These are phyloP conservation scores for Phellopilus nigrolimitatus DNA, from an alignment of 1,284 basidiomycete species.

Conservation along the genomic window DNA sequence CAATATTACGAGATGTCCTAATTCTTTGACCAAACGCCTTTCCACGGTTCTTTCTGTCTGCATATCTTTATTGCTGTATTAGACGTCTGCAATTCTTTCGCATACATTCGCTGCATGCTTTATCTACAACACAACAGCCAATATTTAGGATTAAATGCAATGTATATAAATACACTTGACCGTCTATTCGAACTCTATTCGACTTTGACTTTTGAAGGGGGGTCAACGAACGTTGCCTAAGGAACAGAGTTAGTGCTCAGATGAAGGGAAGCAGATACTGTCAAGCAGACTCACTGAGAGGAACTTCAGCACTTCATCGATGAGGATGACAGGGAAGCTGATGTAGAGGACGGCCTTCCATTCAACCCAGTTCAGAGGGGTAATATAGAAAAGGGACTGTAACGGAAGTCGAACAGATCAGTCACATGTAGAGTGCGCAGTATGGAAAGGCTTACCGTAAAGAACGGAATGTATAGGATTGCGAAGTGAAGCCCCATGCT, in stretches of 20 bases:
- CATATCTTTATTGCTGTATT: no score
- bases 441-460: constrained; percentile 59
- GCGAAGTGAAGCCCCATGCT: constrained; percentile 91
- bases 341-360: constrained; percentile 94
- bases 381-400: constrained; percentile 86
- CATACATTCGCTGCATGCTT: background rate
- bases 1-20: no score
- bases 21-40: no score
- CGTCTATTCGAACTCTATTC: constrained; percentile 17
- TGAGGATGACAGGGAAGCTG: constrained; percentile 82
- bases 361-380: constrained; percentile 86
- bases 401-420: constrained; percentile 8
- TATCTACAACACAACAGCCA: constrained; percentile 1
- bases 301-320: constrained; percentile 91
- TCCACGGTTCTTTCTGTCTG: no score
- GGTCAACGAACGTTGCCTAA: constrained; percentile 35
- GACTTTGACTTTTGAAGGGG: constrained; percentile 30
- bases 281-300: constrained; percentile 51
- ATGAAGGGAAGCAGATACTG: background rate
- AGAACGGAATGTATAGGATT: constrained; percentile 94
- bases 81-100: no score
- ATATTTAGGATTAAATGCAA: constrained; percentile 8
- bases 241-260: constrained; percentile 1
- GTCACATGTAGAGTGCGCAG: constrained; percentile 15
- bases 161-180: constrained; percentile 7